Percentiles rank a stretch among this genome's conserved stretches.
Conservation (phyloP, 768 basidiomycete species). For the Podaxis carcinomalis region DNA sequence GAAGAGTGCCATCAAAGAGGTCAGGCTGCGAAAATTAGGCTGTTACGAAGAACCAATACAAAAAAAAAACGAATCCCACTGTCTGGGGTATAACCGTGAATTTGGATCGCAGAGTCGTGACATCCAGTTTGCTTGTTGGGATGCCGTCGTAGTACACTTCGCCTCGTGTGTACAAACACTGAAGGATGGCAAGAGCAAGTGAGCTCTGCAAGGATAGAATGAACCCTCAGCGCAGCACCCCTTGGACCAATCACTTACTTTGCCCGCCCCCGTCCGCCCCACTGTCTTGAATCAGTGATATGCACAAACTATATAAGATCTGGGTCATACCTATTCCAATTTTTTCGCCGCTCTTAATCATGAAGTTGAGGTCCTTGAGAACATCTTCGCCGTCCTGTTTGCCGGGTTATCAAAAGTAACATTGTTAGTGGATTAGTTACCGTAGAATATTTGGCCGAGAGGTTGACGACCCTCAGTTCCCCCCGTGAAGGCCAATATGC, state of each 20-base stretch:
- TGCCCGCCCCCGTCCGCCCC: slow-evolving; percentile 42
- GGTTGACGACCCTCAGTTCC: slow-evolving; percentile 44
- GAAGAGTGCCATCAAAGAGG: slow-evolving; percentile 56
- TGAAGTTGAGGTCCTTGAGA: slow-evolving; percentile 49
- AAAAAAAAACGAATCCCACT: slow-evolving; percentile 19
- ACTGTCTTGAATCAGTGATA: slow-evolving; percentile 20
- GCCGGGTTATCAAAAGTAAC: not conserved
- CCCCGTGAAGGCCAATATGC: slow-evolving; percentile 67
- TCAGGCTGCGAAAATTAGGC: slow-evolving; percentile 28
- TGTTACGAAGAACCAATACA: not conserved
- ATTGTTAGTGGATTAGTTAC: slow-evolving; percentile 4
- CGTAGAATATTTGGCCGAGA: slow-evolving; percentile 52
- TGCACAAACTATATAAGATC: slow-evolving; percentile 11
- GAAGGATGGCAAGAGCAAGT: slow-evolving; percentile 50
- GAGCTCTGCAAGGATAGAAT: slow-evolving; percentile 37
- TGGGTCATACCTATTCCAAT: slow-evolving; percentile 38
- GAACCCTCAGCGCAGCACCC: not conserved
- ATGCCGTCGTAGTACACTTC: slow-evolving; percentile 53
- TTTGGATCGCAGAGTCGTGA: slow-evolving; percentile 50
- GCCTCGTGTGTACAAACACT: slow-evolving; percentile 56
- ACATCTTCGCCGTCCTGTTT: slow-evolving; percentile 44
- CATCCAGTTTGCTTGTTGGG: slow-evolving; percentile 42
- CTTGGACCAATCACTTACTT: slow-evolving; percentile 22
- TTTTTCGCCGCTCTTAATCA: slow-evolving; percentile 50
- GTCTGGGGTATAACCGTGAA: slow-evolving; percentile 59